Evolutionary conservation across 768 basidiomycete species (phyloP).

Genomic region (button mushroom (Agaricus bisporus)): DNA sequence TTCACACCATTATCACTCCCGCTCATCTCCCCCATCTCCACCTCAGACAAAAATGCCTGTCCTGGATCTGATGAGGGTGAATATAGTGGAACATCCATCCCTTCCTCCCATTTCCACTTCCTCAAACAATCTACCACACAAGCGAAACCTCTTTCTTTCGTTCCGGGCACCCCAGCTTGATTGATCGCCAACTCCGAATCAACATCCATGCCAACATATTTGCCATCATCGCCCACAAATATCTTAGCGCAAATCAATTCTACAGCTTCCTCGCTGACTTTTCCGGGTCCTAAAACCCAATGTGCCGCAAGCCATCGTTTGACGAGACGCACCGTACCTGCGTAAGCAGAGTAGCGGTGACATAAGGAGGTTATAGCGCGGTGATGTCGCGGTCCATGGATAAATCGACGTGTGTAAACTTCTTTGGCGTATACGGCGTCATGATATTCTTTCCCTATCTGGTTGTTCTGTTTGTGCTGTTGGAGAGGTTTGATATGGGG

Average conservation of each 20-base stretch:
- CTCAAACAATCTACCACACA: conserved; percentile 65
- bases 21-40: conserved; percentile 18
- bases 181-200: conserved; percentile 24
- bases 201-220: conserved; percentile 21
- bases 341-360: conserved; percentile 74
- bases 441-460: conserved; percentile 42
- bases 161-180: conserved; percentile 51
- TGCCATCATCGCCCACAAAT: conserved; percentile 53
- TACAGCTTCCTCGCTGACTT: conserved; percentile 71
- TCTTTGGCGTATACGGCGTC: conserved; percentile 53
- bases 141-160: conserved; percentile 79
- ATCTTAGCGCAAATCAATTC: conserved; percentile 81
- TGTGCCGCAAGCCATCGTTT: conserved; percentile 94
- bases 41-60: conserved; percentile 16
- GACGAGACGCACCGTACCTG: conserved; percentile 79
- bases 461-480: conserved; percentile 30
- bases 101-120: conserved; percentile 80
- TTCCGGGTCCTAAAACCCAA: conserved; percentile 64
- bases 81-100: conserved; percentile 72
- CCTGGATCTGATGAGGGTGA: conserved; percentile 14
- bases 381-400: conserved; percentile 81
- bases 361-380: conserved; percentile 72
- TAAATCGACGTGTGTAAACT: conserved; percentile 63
- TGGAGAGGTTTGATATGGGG: conserved; percentile 30
- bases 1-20: conserved; percentile 10